Evolutionary conservation across 805 yeast genomes (phyloP).

Genomic region (Saccharomycopsis babjevae): DNA sequence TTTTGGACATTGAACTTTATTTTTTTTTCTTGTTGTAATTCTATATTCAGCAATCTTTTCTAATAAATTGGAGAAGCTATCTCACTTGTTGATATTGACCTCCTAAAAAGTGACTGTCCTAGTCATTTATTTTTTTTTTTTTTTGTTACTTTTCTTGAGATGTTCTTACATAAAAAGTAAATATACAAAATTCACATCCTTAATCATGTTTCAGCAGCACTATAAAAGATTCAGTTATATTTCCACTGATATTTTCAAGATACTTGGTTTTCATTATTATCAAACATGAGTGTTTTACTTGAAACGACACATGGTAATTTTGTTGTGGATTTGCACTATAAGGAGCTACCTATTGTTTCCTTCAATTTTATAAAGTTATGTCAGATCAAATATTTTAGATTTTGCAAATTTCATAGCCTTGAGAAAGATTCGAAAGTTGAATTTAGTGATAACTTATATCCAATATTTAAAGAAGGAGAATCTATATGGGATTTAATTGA

Average conservation of each 20-base stretch:
- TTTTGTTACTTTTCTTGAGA: too few species aligned
- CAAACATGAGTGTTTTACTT: constrained; percentile 31
- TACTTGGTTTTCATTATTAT: too few species aligned
- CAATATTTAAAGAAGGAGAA: constrained; percentile 20
- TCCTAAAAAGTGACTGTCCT: too few species aligned
- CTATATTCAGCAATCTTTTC: not conserved
- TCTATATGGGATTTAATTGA: constrained; percentile 8
- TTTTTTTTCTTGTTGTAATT: not conserved
- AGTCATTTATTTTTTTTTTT: too few species aligned
- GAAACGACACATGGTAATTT: constrained; percentile 37
- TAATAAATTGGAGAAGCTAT: not conserved
- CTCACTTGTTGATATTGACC: too few species aligned
- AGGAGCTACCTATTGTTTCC: constrained; percentile 30
- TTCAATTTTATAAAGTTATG: constrained; percentile 46
- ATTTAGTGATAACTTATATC: constrained; percentile 41
- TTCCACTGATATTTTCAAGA: too few species aligned
- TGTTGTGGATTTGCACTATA: constrained; percentile 37
- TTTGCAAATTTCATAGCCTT: constrained; percentile 39
- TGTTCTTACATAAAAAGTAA: too few species aligned
- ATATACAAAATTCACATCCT: too few species aligned
- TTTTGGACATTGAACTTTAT: not conserved
- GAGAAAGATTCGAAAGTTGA: constrained; percentile 31
- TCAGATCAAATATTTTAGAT: constrained; percentile 40
- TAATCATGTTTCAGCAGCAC: too few species aligned
- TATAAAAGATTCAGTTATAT: too few species aligned